These are phyloP conservation scores for Toxicodendron radicans DNA, from an alignment of 345 rosid species.

Conservation along the genomic window DNA sequence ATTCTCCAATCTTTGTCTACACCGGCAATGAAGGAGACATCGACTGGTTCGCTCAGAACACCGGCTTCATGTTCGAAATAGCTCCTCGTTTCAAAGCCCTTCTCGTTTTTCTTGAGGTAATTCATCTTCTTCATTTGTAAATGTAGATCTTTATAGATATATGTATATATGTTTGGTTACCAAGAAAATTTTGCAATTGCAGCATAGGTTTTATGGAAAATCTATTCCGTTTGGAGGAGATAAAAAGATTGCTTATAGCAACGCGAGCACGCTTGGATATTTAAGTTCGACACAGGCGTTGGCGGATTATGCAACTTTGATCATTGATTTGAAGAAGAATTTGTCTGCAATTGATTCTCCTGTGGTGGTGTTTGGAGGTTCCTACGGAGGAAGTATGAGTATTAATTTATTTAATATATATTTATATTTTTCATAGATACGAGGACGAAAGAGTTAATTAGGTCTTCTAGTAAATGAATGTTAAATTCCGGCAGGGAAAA, in stretches of 20 bases:
- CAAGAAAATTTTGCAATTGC: constrained; percentile 18
- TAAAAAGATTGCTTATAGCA: constrained; percentile 42
- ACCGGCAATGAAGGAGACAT: constrained; percentile 64
- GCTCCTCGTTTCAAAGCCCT: constrained; percentile 59
- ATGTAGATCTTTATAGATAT: too few species aligned
- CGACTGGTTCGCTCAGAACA: constrained; percentile 64
- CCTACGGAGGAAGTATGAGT: constrained; percentile 68
- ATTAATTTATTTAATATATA: not conserved
- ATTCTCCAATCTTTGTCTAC: constrained; percentile 60
- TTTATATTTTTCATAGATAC: too few species aligned
- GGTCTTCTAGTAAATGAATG: too few species aligned
- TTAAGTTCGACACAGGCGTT: constrained; percentile 55
- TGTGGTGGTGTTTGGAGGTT: constrained; percentile 67
- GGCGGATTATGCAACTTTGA: constrained; percentile 58
- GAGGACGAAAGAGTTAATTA: not conserved
- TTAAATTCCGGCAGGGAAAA: too few species aligned
- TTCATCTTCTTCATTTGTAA: not conserved
- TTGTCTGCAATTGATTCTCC: constrained; percentile 56
- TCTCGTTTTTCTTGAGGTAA: constrained; percentile 62
- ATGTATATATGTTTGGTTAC: too few species aligned
- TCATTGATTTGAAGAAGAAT: constrained; percentile 52
- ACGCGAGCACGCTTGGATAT: constrained; percentile 51
- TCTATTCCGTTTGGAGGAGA: constrained; percentile 59
- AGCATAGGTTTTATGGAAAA: constrained; percentile 66
- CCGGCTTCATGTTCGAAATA: constrained; percentile 55